Evolutionary conservation across 345 rosid genomes (phyloP).

Genomic region (Populus simonii): DNA sequence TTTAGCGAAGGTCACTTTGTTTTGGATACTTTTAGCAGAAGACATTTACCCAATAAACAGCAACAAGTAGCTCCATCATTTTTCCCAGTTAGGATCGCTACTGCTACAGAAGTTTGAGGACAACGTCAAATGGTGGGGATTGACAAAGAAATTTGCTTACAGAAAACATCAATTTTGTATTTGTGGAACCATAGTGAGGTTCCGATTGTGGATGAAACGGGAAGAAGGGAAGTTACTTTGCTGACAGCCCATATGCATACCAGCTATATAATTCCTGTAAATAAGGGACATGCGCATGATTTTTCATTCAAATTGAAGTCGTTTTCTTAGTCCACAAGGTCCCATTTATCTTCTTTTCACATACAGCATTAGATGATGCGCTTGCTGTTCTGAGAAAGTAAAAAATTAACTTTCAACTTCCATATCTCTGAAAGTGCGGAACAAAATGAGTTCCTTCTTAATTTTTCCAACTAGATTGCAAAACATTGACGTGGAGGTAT

Average conservation of each 20-base stretch:
- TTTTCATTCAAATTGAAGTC: constrained; percentile 1
- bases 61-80: background rate
- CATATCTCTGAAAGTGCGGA: background rate
- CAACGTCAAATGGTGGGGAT: background rate
- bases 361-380: background rate
- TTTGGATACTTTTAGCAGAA: background rate
- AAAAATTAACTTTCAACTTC: background rate
- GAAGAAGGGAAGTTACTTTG: background rate
- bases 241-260: constrained; percentile 11
- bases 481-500: background rate
- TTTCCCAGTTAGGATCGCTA: background rate
- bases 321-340: background rate
- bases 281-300: background rate
- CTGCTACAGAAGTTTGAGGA: background rate
- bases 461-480: constrained; percentile 5
- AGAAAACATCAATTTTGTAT: background rate
- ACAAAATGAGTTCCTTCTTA: background rate
- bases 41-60: background rate
- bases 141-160: background rate
- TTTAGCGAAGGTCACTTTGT: background rate
- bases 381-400: background rate
- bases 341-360: background rate
- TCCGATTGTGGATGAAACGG: background rate
- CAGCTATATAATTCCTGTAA: background rate
- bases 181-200: background rate